Base-by-base conservation (phyloP, 306 rosid genomes). In the Purshia tridentata region DNA sequence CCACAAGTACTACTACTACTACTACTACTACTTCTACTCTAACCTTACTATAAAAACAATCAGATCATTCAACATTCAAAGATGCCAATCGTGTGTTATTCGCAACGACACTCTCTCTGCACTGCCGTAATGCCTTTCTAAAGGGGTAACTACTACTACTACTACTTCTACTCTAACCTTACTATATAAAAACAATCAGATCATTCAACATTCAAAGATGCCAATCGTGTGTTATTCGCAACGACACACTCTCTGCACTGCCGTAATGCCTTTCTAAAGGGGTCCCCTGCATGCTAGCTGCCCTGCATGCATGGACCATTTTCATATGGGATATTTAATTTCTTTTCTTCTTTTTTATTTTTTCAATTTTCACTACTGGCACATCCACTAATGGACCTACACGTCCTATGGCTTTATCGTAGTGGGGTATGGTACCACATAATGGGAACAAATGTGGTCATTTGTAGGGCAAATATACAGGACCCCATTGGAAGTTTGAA, bases 11-110 rank as follows among this genome's bases (percentile, higher is more conserved):
- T 29, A 29, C 35, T 29, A 29, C 35, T 29, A n/a, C n/a, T n/a
- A n/a, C n/a, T n/a, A n/a, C n/a, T n/a, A n/a, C n/a, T n/a, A n/a
- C n/a, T n/a, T n/a, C n/a, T n/a, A n/a, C n/a, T 29, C 35, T 29
- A 29, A 29, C 1, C 35, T 3, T 29, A 29, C 48, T 59, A 59
- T 49, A 45, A 44, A 49, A 68, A 54, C 52, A n/a, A 16, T 19
- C 4, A 29, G 74, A 81, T 65, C 19, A 63, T 35, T 81, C 19
- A 70, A 46, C 49, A 69, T 80, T 85, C 76, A 81, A 89, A 88
- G 91, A 84, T 88, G 85, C 86, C 72, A 84, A 78, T 72, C 76
- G 82, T 81, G 87, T 88, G 83, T 59, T 22, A 3, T 74, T 71
- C 18, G 51, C 47, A 46, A 61, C 73, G 18, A 65, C 58, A 22